phyloP scores from a whole-genome alignment of 106 monocot species.

The Allium fistulosum region DNA sequence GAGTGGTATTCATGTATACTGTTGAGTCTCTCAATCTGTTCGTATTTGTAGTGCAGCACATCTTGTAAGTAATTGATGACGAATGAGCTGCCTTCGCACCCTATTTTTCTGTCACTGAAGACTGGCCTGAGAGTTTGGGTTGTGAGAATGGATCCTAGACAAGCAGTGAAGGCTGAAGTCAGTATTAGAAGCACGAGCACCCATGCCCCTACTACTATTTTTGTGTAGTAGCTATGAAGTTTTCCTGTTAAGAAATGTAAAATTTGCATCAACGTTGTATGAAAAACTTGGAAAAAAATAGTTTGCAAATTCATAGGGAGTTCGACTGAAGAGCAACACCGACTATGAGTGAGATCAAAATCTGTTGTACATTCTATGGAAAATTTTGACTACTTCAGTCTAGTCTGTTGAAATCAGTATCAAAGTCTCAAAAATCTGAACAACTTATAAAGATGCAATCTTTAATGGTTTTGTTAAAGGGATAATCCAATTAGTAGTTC shows the following conservation, averaged over 20 bases:
- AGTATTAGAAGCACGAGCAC: slow-evolving; percentile 17
- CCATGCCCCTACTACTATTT: slow-evolving; percentile 15
- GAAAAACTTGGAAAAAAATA: background rate
- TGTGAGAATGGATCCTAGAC: slow-evolving; percentile 15
- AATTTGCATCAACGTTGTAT: background rate
- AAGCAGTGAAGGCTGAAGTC: slow-evolving; percentile 11
- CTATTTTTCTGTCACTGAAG: background rate
- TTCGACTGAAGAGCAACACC: too few species aligned
- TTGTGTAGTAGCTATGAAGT: slow-evolving; percentile 16
- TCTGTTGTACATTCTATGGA: too few species aligned
- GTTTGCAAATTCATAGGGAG: too few species aligned
- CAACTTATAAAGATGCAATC: too few species aligned
- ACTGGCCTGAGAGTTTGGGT: slow-evolving; percentile 13
- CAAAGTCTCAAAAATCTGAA: too few species aligned
- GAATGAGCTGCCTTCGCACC: slow-evolving; percentile 9
- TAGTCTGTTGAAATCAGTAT: too few species aligned
- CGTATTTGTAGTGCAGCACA: background rate
- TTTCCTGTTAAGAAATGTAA: background rate
- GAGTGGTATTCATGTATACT: background rate
- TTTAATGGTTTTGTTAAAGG: too few species aligned
- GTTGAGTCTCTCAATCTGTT: background rate
- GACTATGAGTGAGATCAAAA: background rate
- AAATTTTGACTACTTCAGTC: too few species aligned
- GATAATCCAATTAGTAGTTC: too few species aligned
- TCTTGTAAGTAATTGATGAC: slow-evolving; percentile 8